phyloP scores from a whole-genome alignment of 2,329 filamentous ascomycete genomes.

The Fusarium proliferatum region DNA sequence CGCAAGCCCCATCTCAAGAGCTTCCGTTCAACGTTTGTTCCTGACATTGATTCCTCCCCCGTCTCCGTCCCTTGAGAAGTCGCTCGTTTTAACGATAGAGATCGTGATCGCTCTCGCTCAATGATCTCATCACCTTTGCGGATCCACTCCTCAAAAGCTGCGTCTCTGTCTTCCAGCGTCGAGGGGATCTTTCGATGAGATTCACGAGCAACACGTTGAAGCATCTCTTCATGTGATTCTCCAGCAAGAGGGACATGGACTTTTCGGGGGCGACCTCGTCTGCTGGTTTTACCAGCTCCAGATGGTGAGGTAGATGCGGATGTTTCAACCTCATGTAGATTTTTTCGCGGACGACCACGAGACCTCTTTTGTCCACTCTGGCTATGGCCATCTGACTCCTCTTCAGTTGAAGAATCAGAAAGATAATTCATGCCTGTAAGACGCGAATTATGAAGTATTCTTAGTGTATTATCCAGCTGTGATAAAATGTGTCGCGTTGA shows the following conservation, averaged over 20 bases:
- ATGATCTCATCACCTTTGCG: constrained; percentile 46
- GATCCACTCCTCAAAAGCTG: constrained; percentile 51
- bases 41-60: constrained; percentile 23
- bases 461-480: constrained; percentile 76
- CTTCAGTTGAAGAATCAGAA: constrained; percentile 54
- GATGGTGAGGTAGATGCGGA: constrained; percentile 27
- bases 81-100: constrained; percentile 26
- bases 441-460: constrained; percentile 75
- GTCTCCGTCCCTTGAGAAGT: constrained; percentile 30
- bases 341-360: constrained; percentile 46
- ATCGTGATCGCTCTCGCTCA: constrained; percentile 27
- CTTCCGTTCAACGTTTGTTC: constrained; percentile 41
- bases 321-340: not conserved
- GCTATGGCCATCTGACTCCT: constrained; percentile 48
- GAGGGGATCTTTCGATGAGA: constrained; percentile 48
- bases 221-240: constrained; percentile 60
- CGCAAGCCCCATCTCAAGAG: constrained; percentile 60
- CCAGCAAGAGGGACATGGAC: constrained; percentile 53
- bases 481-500: constrained; percentile 76
- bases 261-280: constrained; percentile 56
- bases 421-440: constrained; percentile 57
- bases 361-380: constrained; percentile 40
- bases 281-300: constrained; percentile 14
- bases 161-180: constrained; percentile 43
- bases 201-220: constrained; percentile 59